Conservation (phyloP, 768 basidiomycete genomes). For the Termitomyces sp. region DNA sequence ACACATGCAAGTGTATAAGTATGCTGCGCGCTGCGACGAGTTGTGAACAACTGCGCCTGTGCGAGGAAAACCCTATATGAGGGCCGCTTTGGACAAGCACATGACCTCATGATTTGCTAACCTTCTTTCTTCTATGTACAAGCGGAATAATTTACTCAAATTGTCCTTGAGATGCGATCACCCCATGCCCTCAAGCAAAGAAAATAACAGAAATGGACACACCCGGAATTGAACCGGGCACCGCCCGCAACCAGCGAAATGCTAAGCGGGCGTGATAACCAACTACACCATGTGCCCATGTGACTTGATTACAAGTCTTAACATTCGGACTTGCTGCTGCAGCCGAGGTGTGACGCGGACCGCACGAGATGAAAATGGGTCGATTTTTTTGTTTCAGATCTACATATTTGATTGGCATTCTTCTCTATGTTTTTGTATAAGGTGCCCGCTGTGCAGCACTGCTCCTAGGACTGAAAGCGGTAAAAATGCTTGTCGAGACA, state of each 20-base stretch:
- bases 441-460: not conserved
- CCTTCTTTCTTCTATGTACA: too few species aligned
- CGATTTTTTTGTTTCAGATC: too few species aligned
- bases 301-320: too few species aligned
- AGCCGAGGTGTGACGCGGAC: too few species aligned
- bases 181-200: too few species aligned
- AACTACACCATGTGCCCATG: not conserved
- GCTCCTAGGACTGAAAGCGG: not conserved
- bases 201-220: not conserved
- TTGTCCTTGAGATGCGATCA: too few species aligned
- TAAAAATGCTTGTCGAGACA: not conserved
- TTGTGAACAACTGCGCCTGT: not conserved
- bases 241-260: not conserved
- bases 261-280: slow-evolving; percentile 1
- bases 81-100: not conserved
- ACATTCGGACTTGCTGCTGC: too few species aligned
- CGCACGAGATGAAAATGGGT: too few species aligned
- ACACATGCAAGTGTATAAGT: not conserved
- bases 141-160: too few species aligned
- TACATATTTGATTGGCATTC: not conserved
- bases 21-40: not conserved
- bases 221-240: not conserved
- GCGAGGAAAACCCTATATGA: not conserved
- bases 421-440: not conserved
- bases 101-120: not conserved